Conservation (phyloP, 495 filamentous ascomycete species). For the Neurospora sp. region DNA sequence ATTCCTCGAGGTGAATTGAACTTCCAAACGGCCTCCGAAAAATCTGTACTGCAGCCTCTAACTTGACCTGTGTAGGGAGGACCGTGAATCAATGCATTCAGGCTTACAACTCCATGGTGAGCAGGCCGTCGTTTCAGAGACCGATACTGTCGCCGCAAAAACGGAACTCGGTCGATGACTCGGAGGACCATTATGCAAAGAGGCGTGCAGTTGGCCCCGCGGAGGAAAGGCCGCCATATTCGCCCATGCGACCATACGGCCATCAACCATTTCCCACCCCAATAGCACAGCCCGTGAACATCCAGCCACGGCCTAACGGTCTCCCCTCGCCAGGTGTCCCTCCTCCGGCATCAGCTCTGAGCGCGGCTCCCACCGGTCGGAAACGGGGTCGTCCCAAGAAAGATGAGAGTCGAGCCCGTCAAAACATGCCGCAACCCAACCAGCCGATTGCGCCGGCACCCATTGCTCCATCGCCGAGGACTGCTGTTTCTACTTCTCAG, state of each 20-base stretch:
- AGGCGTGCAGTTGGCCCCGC: conserved; percentile 27
- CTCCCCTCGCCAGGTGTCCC: conserved; percentile 16
- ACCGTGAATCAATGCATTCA: conserved; percentile 37
- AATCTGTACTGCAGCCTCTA: conserved; percentile 2
- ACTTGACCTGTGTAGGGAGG: conserved; percentile 28
- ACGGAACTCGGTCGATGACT: conserved; percentile 34
- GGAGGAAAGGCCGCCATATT: conserved; percentile 10
- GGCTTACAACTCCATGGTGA: conserved; percentile 35
- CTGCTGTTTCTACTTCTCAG: neutral
- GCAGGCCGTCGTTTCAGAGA: conserved; percentile 7
- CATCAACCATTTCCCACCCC: conserved; percentile 18
- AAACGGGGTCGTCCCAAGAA: conserved; percentile 23
- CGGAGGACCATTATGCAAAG: conserved; percentile 31
- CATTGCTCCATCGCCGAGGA: conserved; percentile 14
- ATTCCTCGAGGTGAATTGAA: conserved; percentile 33
- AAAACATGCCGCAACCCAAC: conserved; percentile 22
- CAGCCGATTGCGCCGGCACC: conserved; percentile 27
- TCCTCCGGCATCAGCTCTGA: conserved; percentile 15
- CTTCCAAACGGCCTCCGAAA: neutral
- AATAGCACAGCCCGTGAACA: conserved; percentile 9
- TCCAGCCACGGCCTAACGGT: conserved; percentile 31
- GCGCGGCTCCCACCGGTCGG: conserved; percentile 12
- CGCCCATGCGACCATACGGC: conserved; percentile 9
- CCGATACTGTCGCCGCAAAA: conserved; percentile 27
- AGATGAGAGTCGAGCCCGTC: conserved; percentile 7